Evolutionary conservation across 2,329 filamentous ascomycete species (phyloP).

Genomic region (Fusarium sp.): DNA sequence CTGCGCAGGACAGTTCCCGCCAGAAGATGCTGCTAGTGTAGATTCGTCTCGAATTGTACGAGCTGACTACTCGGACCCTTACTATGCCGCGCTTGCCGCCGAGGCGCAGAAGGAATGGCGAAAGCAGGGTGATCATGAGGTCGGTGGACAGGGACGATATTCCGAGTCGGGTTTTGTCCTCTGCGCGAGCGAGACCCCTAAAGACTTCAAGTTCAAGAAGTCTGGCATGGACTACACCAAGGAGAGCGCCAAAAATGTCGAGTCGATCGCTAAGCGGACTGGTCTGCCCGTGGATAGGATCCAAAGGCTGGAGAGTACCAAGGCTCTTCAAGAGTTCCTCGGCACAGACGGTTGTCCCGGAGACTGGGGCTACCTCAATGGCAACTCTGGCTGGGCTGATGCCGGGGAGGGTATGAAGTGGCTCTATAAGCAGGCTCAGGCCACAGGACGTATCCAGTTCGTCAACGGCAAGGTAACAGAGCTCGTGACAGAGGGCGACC

Average conservation of each 20-base stretch:
- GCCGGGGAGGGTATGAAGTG: constrained; percentile 76
- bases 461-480: constrained; percentile 59
- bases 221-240: constrained; percentile 67
- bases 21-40: constrained; percentile 67
- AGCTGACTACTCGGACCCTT: constrained; percentile 81
- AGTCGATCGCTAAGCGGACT: constrained; percentile 54
- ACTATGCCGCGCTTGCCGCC: constrained; percentile 78
- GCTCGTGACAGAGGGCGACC: constrained; percentile 52
- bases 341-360: constrained; percentile 64
- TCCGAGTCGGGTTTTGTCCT: constrained; percentile 74
- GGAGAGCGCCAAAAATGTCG: constrained; percentile 69
- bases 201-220: constrained; percentile 46
- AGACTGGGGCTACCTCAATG: constrained; percentile 78
- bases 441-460: constrained; percentile 65
- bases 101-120: constrained; percentile 77
- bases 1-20: constrained; percentile 65
- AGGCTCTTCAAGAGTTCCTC: constrained; percentile 56
- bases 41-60: constrained; percentile 72
- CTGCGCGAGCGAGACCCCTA: constrained; percentile 60
- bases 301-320: constrained; percentile 54
- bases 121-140: constrained; percentile 61
- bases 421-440: constrained; percentile 64
- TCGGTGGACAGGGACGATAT: constrained; percentile 74
- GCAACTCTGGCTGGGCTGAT: constrained; percentile 81
- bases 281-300: constrained; percentile 52